These are phyloP conservation scores for Phaeosphaeriaceae sp. DNA, from an alignment of 2,329 filamentous ascomycete species.

Conservation along the genomic window DNA sequence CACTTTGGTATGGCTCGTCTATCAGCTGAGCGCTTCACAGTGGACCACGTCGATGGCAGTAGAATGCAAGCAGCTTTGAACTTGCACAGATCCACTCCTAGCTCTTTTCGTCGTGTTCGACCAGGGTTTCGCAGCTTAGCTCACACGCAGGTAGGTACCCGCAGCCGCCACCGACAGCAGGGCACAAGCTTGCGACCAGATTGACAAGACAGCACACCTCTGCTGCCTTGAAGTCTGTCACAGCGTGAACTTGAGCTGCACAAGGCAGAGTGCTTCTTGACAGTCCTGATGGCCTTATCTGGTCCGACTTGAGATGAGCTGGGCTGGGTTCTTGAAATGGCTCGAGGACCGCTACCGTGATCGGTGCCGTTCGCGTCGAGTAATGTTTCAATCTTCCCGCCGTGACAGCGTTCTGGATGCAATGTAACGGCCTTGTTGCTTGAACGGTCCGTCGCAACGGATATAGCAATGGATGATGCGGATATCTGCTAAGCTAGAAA, in stretches of 20 bases:
- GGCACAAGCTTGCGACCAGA: neutral
- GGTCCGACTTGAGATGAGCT: neutral
- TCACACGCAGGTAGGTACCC: neutral
- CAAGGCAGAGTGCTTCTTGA: neutral
- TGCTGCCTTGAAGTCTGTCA: neutral
- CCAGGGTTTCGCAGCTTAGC: neutral
- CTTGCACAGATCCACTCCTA: neutral
- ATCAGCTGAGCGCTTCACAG: neutral
- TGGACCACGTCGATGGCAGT: neutral
- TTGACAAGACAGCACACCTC: neutral
- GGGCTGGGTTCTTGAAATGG: neutral
- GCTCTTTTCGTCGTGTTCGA: neutral
- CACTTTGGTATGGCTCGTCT: neutral
- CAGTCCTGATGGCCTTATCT: neutral
- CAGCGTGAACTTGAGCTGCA: neutral
- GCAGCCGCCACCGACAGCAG: neutral
- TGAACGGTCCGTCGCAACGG: neutral
- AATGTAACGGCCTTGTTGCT: neutral
- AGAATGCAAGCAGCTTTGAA: neutral
- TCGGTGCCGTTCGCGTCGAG: neutral
- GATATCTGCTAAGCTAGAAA: slow-evolving; percentile 3
- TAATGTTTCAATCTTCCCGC: neutral
- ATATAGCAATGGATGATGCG: slow-evolving; percentile 2
- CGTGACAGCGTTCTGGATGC: neutral
- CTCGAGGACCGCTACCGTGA: neutral